A percentile compares a stretch with the other conserved stretches of the same genome.
Evolutionary conservation across 768 basidiomycete species (phyloP).

Genomic region (Punctularia strigosozonata): DNA sequence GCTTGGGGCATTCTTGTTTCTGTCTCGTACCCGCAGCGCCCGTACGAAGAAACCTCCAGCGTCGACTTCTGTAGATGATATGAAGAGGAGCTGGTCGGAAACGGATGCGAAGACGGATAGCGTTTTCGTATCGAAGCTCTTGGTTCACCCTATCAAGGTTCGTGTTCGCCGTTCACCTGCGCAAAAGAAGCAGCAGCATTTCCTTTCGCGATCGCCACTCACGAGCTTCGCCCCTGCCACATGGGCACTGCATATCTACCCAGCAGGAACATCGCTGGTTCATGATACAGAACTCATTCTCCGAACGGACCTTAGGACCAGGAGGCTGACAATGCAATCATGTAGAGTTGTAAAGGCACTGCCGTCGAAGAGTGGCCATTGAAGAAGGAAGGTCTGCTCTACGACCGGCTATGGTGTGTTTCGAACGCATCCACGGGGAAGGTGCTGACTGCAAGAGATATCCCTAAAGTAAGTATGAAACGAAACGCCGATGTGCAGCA

Average conservation of each 20-base stretch:
- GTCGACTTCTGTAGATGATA: background rate
- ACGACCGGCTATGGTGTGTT: slow-evolving; percentile 64
- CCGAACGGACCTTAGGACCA: background rate
- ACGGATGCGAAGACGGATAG: background rate
- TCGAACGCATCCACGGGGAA: slow-evolving; percentile 39
- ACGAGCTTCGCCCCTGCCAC: no score
- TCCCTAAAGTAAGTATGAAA: slow-evolving; percentile 44
- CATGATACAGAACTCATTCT: background rate
- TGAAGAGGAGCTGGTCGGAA: slow-evolving; percentile 3
- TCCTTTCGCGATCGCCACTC: no score
- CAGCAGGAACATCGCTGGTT: no score
- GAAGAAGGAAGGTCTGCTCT: slow-evolving; percentile 53
- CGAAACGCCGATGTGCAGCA: no score
- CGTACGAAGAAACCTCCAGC: no score
- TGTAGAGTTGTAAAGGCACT: slow-evolving; percentile 61
- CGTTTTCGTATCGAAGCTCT: slow-evolving; percentile 11
- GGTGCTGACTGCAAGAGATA: slow-evolving; percentile 59
- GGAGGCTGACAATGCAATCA: background rate
- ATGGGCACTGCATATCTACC: no score
- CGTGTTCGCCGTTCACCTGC: slow-evolving; percentile 3
- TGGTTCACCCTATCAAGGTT: slow-evolving; percentile 56
- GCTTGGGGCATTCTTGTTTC: no score
- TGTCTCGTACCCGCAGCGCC: no score
- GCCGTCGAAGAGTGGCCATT: slow-evolving; percentile 45
- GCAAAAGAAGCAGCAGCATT: background rate